A percentile compares a stretch with the other conserved stretches of the same genome.
phyloP scores from a whole-genome alignment of 2,329 filamentous ascomycete genomes.

The Calonectria ilicicola region DNA sequence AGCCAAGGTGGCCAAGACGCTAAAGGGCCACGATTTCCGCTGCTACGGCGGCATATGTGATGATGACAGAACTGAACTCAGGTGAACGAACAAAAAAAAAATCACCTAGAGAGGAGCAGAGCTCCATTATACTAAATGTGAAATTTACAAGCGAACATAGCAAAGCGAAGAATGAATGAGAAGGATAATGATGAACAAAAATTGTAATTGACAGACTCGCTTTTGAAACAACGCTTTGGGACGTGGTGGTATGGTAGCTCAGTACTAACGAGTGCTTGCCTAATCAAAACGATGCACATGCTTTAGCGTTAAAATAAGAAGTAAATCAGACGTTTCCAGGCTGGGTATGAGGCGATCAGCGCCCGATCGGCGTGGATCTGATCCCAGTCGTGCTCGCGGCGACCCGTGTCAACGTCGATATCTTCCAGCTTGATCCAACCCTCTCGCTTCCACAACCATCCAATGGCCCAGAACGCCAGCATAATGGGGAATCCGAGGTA shows the following conservation, averaged over 20 bases:
- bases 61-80: background rate
- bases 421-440: constrained; percentile 68
- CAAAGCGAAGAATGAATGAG: background rate
- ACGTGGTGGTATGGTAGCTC: background rate
- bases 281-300: background rate
- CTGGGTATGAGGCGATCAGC: background rate
- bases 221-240: constrained; percentile 1
- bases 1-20: constrained; percentile 6
- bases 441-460: constrained; percentile 73
- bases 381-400: constrained; percentile 71
- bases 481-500: constrained; percentile 66
- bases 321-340: constrained; percentile 6
- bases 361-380: constrained; percentile 7
- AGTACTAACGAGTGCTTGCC: background rate
- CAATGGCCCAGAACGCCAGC: constrained; percentile 62
- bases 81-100: background rate
- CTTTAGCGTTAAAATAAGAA: background rate
- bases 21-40: background rate
- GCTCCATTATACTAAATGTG: background rate
- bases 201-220: background rate
- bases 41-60: background rate
- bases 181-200: background rate
- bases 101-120: background rate
- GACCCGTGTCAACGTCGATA: constrained; percentile 75
- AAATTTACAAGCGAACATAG: background rate